A percentile compares a stretch with the other conserved stretches of the same genome.
phyloP scores from a whole-genome alignment of 768 basidiomycete species.

The Russula olivacea region DNA sequence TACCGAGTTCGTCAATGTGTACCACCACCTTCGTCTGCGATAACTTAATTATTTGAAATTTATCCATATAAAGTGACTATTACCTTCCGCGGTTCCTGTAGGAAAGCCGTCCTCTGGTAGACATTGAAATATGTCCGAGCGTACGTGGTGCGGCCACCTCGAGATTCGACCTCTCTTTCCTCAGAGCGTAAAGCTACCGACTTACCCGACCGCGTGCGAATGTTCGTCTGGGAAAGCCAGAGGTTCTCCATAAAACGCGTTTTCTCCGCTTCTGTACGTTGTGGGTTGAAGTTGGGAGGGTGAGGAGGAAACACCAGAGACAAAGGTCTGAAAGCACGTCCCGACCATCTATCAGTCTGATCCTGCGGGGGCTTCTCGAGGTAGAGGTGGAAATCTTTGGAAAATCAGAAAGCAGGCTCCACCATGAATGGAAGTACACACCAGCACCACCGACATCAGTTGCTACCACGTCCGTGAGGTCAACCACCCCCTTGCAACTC shows the following conservation, averaged over 20 bases:
- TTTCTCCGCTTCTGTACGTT: conserved; percentile 61
- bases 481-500: conserved; percentile 78
- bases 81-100: conserved; percentile 78
- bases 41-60: conserved; percentile 6
- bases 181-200: conserved; percentile 66
- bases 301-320: conserved; percentile 73
- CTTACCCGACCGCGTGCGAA: conserved; percentile 65
- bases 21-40: conserved; percentile 79
- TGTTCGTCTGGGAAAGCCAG: conserved; percentile 82
- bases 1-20: conserved; percentile 72
- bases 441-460: conserved; percentile 84
- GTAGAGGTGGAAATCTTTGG: conserved; percentile 75
- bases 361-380: conserved; percentile 78
- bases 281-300: conserved; percentile 59
- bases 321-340: conserved; percentile 75
- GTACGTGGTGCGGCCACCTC: conserved; percentile 51
- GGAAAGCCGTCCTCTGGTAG: conserved; percentile 74
- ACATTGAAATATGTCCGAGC: conserved; percentile 88
- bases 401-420: conserved; percentile 9
- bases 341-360: conserved; percentile 81
- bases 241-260: conserved; percentile 81
- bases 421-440: conserved; percentile 34
- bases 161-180: conserved; percentile 70
- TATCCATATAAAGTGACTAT: conserved; percentile 18
- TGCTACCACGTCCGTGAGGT: conserved; percentile 76